phyloP scores from a whole-genome alignment of 495 filamentous ascomycete species.

The Chaetomium cochliodes region DNA sequence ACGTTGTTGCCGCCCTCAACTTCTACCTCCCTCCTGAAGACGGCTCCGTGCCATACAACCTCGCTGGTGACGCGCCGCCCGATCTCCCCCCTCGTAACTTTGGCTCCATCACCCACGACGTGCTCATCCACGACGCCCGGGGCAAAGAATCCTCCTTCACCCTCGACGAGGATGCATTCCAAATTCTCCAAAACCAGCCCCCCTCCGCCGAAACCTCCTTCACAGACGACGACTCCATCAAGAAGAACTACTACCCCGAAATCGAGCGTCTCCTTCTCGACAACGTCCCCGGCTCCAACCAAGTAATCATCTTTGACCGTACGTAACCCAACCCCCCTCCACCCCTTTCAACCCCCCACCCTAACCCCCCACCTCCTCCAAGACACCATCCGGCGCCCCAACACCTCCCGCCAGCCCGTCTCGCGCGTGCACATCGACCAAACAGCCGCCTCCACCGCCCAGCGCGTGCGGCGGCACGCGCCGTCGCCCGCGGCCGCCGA shows the following conservation, averaged over 20 bases:
- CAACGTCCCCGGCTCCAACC: conserved; percentile 58
- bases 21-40: conserved; percentile 68
- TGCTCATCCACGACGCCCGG: conserved; percentile 50
- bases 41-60: conserved; percentile 64
- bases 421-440: conserved; percentile 80
- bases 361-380: conserved; percentile 26
- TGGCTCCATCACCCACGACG: conserved; percentile 45
- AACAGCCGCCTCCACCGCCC: conserved; percentile 59
- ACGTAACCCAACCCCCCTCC: not conserved
- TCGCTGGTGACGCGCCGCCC: conserved; percentile 62
- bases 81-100: conserved; percentile 65
- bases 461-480: conserved; percentile 66
- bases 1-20: conserved; percentile 61
- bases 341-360: not conserved
- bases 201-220: conserved; percentile 60
- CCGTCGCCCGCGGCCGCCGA: conserved; percentile 51
- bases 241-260: conserved; percentile 77
- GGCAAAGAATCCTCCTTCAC: conserved; percentile 61
- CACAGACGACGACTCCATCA: conserved; percentile 60
- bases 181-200: conserved; percentile 52
- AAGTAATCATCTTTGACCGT: conserved; percentile 74
- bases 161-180: conserved; percentile 74
- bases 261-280: conserved; percentile 64
- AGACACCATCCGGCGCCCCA: conserved; percentile 72
- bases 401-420: conserved; percentile 62